These are phyloP conservation scores for Fusarium multiceps DNA, from an alignment of 2,329 filamentous ascomycete species.

Conservation along the genomic window DNA sequence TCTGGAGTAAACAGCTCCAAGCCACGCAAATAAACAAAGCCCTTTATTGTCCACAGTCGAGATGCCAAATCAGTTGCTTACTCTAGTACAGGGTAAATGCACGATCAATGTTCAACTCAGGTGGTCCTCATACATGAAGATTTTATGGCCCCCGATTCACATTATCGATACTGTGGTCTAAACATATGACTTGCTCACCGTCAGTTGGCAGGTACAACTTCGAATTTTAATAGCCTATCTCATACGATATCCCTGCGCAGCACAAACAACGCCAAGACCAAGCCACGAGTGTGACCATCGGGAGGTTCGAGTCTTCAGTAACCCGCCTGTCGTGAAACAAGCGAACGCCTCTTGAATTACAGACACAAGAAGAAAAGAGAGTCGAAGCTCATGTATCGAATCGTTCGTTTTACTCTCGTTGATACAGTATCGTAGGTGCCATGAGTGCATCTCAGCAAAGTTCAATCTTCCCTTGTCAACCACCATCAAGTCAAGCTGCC, in stretches of 20 bases:
- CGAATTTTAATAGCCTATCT: conserved; percentile 6
- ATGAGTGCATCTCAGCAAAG: background rate
- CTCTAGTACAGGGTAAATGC: background rate
- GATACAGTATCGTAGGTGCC: background rate
- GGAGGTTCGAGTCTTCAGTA: conserved; percentile 17
- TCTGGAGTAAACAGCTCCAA: background rate
- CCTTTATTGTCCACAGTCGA: background rate
- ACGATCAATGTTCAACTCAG: background rate
- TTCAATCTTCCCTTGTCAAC: background rate
- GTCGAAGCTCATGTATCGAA: background rate
- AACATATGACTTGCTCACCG: too few relatives aligned
- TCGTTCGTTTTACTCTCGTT: conserved; percentile 5
- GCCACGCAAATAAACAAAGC: background rate
- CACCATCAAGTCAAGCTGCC: background rate
- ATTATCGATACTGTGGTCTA: background rate
- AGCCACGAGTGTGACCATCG: conserved; percentile 3
- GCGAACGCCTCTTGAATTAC: background rate
- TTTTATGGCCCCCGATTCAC: background rate
- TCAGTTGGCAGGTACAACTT: background rate
- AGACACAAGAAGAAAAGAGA: background rate
- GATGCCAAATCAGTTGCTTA: background rate
- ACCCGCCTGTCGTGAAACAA: background rate
- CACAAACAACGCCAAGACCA: conserved; percentile 2
- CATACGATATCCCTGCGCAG: background rate
- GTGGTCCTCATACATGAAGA: background rate